Evolutionary conservation across 78 protist species (phyloP).

Genomic region (Dictyostelium firmibasis): DNA sequence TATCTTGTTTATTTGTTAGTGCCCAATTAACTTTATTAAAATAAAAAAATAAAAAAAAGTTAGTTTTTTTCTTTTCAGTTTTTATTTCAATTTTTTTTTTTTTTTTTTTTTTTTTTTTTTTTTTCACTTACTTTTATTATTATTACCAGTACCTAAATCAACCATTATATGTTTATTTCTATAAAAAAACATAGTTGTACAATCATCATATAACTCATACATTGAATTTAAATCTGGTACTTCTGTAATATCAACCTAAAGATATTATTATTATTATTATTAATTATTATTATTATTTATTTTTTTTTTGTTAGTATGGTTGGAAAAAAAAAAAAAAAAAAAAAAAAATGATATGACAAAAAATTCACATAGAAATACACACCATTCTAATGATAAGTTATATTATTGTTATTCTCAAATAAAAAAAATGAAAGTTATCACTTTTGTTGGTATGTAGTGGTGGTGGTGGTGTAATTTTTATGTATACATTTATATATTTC

Average conservation of each 20-base stretch:
- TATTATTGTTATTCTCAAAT: too few species aligned
- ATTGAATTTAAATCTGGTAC: conserved; percentile 99
- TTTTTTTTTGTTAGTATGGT: background rate
- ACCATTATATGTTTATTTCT: conserved; percentile 97
- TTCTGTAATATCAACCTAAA: conserved; percentile 93
- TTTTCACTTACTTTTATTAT: conserved; percentile 94
- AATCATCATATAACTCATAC: conserved; percentile 99
- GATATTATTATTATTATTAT: too few species aligned
- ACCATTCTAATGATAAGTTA: background rate
- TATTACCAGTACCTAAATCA: conserved; percentile 99
- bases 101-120: background rate
- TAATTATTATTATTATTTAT: background rate
- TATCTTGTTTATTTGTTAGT: conserved; percentile 92
- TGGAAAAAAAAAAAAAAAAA: background rate
- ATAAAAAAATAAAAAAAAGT: background rate
- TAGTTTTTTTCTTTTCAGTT: background rate
- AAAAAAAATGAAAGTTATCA: too few species aligned
- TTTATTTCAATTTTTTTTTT: background rate
- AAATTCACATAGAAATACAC: background rate
- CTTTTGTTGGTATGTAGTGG: too few species aligned
- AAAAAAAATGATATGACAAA: too few species aligned
- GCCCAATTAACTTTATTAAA: conserved; percentile 93
- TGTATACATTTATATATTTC: background rate
- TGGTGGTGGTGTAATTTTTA: too few species aligned
- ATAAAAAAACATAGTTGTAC: conserved; percentile 99